Percentiles rank a stretch among this genome's conserved stretches.
phyloP scores from a whole-genome alignment of 148 eudicot species.

The Rhododendron vialii region DNA sequence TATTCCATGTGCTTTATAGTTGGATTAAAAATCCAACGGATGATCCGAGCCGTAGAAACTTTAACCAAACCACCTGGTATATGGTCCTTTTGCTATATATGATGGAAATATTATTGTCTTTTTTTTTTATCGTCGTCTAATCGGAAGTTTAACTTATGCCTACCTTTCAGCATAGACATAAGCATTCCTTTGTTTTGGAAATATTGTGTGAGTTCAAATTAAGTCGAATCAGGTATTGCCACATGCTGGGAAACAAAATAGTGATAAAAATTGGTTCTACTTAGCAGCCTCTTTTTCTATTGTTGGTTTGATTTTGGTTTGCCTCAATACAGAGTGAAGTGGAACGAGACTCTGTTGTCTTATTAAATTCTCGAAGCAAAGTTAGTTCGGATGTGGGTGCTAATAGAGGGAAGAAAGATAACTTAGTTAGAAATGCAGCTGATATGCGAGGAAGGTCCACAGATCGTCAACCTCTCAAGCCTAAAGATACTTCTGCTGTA shows the following conservation, averaged over 20 bases:
- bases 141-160: background rate
- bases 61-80: background rate
- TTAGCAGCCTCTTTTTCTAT: background rate
- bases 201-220: background rate
- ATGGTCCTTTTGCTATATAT: background rate
- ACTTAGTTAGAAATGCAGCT: constrained; percentile 31
- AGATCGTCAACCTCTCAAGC: constrained; percentile 27
- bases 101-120: background rate
- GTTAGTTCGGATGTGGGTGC: constrained; percentile 11
- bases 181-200: background rate
- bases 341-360: constrained; percentile 29
- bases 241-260: background rate
- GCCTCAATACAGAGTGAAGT: constrained; percentile 32
- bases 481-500: constrained; percentile 49
- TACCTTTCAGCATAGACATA: background rate
- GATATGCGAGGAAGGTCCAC: constrained; percentile 30
- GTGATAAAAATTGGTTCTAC: background rate
- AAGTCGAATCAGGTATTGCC: background rate
- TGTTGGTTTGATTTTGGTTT: background rate
- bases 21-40: background rate
- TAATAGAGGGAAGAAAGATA: background rate
- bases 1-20: background rate
- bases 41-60: background rate
- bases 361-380: constrained; percentile 21
- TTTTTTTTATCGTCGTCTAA: background rate